These are phyloP conservation scores for Trichoderma gamsii DNA, from an alignment of 495 filamentous ascomycete species.

Conservation along the genomic window DNA sequence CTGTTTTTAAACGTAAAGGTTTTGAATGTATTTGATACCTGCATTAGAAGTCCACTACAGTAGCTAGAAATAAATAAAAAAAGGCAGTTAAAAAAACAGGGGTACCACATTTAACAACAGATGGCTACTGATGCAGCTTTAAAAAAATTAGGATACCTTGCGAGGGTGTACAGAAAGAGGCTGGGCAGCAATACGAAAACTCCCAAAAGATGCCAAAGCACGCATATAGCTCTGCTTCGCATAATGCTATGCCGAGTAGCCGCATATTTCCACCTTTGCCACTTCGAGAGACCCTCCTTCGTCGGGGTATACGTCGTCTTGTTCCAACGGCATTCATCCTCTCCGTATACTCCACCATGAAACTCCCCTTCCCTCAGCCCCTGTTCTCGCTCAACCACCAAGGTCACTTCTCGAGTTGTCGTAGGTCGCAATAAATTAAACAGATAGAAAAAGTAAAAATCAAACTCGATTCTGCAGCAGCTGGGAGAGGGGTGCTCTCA, in stretches of 20 bases:
- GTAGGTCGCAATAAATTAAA: conserved; percentile 22
- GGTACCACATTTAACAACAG: conserved; percentile 18
- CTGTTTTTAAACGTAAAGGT: conserved; percentile 19
- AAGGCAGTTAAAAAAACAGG: conserved; percentile 28
- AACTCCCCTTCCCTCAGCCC: not conserved
- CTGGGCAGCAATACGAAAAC: not conserved
- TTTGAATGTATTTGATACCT: conserved; percentile 45
- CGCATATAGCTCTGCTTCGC: not conserved
- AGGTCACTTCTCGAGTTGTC: not conserved
- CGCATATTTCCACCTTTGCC: not conserved
- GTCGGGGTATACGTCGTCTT: conserved; percentile 3
- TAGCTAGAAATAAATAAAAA: conserved; percentile 35
- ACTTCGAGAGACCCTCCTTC: not conserved
- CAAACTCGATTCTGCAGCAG: conserved; percentile 20
- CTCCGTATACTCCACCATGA: conserved; percentile 1
- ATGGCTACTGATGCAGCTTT: conserved; percentile 19
- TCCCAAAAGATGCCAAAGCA: not conserved
- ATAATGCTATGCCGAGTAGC: conserved; percentile 3
- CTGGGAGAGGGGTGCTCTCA: conserved; percentile 33
- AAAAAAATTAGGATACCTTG: conserved; percentile 17
- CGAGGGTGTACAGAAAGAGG: conserved; percentile 10
- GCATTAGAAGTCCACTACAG: conserved; percentile 49
- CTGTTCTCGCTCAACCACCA: not conserved
- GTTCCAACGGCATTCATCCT: not conserved
- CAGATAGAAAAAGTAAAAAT: conserved; percentile 18